phyloP scores from a whole-genome alignment of 345 rosid genomes.

The Sonneratia alba region DNA sequence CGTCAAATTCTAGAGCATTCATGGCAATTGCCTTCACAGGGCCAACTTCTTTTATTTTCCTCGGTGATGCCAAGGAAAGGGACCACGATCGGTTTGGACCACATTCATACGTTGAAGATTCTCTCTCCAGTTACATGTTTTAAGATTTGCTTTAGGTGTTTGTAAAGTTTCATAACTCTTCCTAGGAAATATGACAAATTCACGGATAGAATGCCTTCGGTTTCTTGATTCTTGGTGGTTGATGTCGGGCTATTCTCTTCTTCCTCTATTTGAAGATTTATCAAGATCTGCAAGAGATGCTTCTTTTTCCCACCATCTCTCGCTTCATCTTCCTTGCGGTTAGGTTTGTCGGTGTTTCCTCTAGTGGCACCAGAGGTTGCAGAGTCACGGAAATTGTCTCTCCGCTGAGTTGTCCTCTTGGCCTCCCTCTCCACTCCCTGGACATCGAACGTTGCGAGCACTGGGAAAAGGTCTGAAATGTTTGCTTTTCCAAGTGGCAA shows the following conservation, averaged over 20 bases:
- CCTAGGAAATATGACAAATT: neutral
- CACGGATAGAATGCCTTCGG: slow-evolving; percentile 4
- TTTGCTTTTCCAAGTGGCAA: slow-evolving; percentile 25
- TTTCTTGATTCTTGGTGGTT: neutral
- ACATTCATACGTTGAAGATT: no score
- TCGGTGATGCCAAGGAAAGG: no score
- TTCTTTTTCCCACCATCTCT: neutral
- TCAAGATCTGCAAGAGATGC: slow-evolving; percentile 2
- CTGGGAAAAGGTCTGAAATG: slow-evolving; percentile 49
- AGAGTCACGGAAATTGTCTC: slow-evolving; percentile 15
- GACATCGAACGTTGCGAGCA: slow-evolving; percentile 36
- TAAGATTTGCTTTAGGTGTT: no score
- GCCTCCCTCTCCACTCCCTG: slow-evolving; percentile 33
- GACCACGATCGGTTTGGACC: no score
- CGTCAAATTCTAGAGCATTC: no score
- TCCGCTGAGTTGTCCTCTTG: neutral
- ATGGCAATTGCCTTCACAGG: no score
- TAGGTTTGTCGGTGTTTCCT: neutral
- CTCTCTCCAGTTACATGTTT: no score
- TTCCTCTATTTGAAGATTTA: neutral
- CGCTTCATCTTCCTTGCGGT: neutral
- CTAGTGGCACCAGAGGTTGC: slow-evolving; percentile 12
- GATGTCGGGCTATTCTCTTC: slow-evolving; percentile 3
- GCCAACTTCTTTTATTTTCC: no score
- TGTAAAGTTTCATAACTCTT: no score